Evolutionary conservation across 202 grass and related monocot genomes (phyloP).

Genomic region (Zoysia matrella): DNA sequence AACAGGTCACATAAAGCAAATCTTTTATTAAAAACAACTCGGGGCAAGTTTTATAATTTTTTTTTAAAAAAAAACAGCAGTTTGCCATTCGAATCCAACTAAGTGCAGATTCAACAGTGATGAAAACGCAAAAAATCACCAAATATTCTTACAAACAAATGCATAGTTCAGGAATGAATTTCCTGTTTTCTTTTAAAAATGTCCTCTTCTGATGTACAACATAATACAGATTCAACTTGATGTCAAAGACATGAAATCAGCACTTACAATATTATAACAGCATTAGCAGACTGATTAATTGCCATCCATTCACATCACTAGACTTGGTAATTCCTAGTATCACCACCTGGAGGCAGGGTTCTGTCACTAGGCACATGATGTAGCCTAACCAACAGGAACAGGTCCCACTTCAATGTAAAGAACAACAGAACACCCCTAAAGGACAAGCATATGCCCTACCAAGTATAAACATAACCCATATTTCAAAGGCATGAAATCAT

Average conservation of each 20-base stretch:
- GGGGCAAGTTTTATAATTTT: no score
- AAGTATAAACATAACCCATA: slow-evolving; percentile 43
- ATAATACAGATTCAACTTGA: slow-evolving; percentile 31
- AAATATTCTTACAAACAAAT: not conserved
- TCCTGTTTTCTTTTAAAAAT: slow-evolving; percentile 16
- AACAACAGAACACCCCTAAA: slow-evolving; percentile 25
- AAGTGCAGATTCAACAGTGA: not conserved
- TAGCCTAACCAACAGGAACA: slow-evolving; percentile 26
- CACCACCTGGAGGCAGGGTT: slow-evolving; percentile 7
- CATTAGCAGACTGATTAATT: not conserved
- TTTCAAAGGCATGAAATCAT: slow-evolving; percentile 32
- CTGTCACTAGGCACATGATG: slow-evolving; percentile 31
- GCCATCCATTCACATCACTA: slow-evolving; percentile 35
- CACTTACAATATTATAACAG: slow-evolving; percentile 18
- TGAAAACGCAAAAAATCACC: not conserved
- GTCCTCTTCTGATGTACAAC: slow-evolving; percentile 31
- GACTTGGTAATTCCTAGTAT: slow-evolving; percentile 16
- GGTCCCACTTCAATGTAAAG: not conserved
- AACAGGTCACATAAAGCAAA: slow-evolving; percentile 24
- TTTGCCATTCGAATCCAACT: no score
- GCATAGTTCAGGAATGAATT: not conserved
- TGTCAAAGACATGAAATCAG: slow-evolving; percentile 26
- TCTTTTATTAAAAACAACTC: not conserved
- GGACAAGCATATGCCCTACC: slow-evolving; percentile 35
- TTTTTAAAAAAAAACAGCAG: no score